A percentile compares a stretch with the other conserved stretches of the same genome.
Conservation (phyloP, 1,284 basidiomycete genomes). For the Trichosporon ovoides region DNA sequence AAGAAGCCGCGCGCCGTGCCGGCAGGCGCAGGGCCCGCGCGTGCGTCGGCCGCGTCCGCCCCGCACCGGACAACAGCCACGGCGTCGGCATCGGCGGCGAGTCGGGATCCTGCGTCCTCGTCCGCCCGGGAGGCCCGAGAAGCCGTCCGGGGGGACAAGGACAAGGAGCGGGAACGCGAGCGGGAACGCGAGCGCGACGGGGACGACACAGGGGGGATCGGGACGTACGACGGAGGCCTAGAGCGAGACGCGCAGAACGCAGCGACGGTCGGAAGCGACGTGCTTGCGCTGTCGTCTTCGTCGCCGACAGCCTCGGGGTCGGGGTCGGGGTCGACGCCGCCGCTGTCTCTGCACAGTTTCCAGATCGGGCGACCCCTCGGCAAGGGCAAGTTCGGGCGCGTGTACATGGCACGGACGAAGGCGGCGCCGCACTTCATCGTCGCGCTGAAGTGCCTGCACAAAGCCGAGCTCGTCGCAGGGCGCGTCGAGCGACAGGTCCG, state of each 20-base stretch:
- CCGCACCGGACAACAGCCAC: neutral
- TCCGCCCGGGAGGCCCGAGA: neutral
- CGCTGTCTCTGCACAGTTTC: constrained; percentile 65
- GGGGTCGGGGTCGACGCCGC: neutral
- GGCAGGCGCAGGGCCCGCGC: too few relatives aligned
- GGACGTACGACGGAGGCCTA: constrained; percentile 77
- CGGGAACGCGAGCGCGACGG: constrained; percentile 29
- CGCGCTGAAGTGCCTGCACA: constrained; percentile 95
- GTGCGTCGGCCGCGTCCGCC: neutral
- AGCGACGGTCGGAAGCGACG: constrained; percentile 60
- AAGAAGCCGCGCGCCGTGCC: constrained; percentile 20
- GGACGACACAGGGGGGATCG: constrained; percentile 63
- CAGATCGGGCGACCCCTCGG: constrained; percentile 94
- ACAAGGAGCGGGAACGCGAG: too few relatives aligned
- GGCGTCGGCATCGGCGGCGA: neutral
- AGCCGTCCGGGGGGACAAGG: constrained; percentile 37
- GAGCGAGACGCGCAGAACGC: constrained; percentile 63
- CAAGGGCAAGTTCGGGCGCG: constrained; percentile 97
- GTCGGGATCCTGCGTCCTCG: neutral
- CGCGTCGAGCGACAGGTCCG: constrained; percentile 93
- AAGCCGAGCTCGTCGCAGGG: constrained; percentile 84
- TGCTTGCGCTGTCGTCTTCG: constrained; percentile 62
- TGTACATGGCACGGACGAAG: constrained; percentile 97
- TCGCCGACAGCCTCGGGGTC: too few relatives aligned
- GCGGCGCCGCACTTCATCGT: constrained; percentile 82